Percentiles rank a stretch among this genome's conserved stretches.
Conservation (phyloP, 352 stramenopile genomes). For the Phytophthora agathidicida region DNA sequence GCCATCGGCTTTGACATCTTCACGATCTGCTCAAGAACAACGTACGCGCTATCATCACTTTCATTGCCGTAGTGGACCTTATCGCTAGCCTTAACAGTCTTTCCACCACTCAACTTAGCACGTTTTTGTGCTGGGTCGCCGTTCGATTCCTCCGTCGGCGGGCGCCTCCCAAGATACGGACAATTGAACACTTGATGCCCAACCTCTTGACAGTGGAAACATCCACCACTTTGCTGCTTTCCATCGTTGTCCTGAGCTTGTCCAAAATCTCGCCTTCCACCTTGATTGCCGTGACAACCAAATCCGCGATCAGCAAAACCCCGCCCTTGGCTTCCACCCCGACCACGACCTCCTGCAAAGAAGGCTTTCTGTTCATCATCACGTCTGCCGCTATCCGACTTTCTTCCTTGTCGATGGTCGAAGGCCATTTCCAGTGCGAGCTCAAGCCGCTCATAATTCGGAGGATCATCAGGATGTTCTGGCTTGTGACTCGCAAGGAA, state of each 20-base stretch:
- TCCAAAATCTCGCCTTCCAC: neutral
- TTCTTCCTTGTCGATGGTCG: conserved; percentile 1
- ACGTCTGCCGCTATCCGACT: neutral
- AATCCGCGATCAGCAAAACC: neutral
- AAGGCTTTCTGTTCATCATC: conserved; percentile 8
- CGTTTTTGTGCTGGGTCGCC: neutral
- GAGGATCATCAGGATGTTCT: neutral
- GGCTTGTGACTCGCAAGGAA: conserved; percentile 1
- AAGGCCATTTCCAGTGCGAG: conserved; percentile 4
- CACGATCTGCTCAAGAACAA: conserved; percentile 1
- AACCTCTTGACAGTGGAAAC: conserved; percentile 4
- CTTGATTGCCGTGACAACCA: neutral
- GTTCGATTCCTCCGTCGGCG: neutral
- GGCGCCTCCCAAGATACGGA: conserved; percentile 5
- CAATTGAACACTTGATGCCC: conserved; percentile 1
- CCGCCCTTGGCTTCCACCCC: neutral
- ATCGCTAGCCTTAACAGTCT: conserved; percentile 1
- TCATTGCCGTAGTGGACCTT: conserved; percentile 11
- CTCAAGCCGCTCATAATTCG: conserved; percentile 11
- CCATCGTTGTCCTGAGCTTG: neutral
- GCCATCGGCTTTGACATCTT: conserved; percentile 6
- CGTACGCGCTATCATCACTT: conserved; percentile 17
- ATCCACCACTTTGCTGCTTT: neutral
- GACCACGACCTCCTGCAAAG: neutral
- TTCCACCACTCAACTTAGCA: conserved; percentile 1